Evolutionary conservation across 495 filamentous ascomycete genomes (phyloP).

Genomic region (Penicillium nucicola): DNA sequence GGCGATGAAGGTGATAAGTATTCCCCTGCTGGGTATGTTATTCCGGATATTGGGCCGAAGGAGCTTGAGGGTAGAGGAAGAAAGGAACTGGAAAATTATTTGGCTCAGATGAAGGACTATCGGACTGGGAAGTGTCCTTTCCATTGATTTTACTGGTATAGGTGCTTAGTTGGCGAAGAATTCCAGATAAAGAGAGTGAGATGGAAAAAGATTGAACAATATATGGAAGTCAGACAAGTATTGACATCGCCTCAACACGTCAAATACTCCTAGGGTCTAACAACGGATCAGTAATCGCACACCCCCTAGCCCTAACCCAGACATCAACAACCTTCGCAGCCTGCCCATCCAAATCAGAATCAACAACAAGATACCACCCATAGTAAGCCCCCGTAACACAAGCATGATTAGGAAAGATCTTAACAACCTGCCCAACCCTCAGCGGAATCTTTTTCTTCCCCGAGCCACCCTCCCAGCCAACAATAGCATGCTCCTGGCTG

Average conservation of each 20-base stretch:
- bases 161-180: neutral
- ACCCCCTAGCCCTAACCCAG: slow-evolving; percentile 50
- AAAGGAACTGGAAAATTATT: slow-evolving; percentile 31
- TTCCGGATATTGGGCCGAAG: slow-evolving; percentile 57
- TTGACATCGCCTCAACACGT: no score
- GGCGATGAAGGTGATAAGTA: slow-evolving; percentile 57
- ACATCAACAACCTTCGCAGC: slow-evolving; percentile 62
- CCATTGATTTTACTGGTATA: slow-evolving; percentile 13
- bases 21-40: slow-evolving; percentile 55
- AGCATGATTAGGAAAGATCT: slow-evolving; percentile 81
- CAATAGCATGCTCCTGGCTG: slow-evolving; percentile 37
- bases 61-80: slow-evolving; percentile 54
- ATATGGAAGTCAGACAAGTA: no score
- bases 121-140: slow-evolving; percentile 56
- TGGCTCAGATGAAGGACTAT: slow-evolving; percentile 39
- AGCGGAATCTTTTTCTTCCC: slow-evolving; percentile 21
- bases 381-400: slow-evolving; percentile 74
- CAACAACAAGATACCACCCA: slow-evolving; percentile 74
- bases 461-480: slow-evolving; percentile 21
- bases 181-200: no score
- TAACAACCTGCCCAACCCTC: slow-evolving; percentile 47
- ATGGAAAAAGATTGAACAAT: no score
- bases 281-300: slow-evolving; percentile 15
- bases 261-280: neutral
- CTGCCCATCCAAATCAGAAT: slow-evolving; percentile 54